phyloP scores from a whole-genome alignment of 768 basidiomycete genomes.

The Tulasnella calospora region DNA sequence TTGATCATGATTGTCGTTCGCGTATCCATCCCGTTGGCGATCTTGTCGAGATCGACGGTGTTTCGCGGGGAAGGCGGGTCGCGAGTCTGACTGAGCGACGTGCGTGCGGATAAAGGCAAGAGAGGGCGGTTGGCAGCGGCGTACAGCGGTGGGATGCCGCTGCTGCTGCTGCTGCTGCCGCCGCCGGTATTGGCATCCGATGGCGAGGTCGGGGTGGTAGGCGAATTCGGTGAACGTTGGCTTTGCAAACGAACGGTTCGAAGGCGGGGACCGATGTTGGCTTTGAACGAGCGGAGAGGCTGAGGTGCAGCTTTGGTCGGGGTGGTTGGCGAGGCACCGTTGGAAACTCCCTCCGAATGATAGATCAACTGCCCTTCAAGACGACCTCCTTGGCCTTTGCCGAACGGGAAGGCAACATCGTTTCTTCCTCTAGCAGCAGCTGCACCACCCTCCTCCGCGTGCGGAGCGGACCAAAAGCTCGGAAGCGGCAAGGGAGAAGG shows the following conservation, averaged over 20 bases:
- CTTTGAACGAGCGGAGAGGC: background rate
- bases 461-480: background rate
- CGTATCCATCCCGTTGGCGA: conserved; percentile 72
- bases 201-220: conserved; percentile 29
- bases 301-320: background rate
- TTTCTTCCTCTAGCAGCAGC: background rate
- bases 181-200: conserved; percentile 33
- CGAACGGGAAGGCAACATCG: background rate
- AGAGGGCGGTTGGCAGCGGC: conserved; percentile 13
- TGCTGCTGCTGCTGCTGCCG: conserved; percentile 34
- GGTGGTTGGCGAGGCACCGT: background rate
- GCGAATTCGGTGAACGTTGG: background rate
- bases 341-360: background rate
- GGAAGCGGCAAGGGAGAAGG: background rate
- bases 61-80: conserved; percentile 39
- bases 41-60: conserved; percentile 60
- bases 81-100: background rate
- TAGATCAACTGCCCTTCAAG: background rate
- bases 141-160: background rate
- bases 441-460: background rate
- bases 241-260: background rate
- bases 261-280: conserved; percentile 10
- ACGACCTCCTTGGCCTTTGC: background rate
- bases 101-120: background rate
- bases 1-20: conserved; percentile 86